Percentiles rank a stretch among this genome's conserved stretches.
Conservation (phyloP, 257 asterid species). For the Eustoma russellianum region DNA sequence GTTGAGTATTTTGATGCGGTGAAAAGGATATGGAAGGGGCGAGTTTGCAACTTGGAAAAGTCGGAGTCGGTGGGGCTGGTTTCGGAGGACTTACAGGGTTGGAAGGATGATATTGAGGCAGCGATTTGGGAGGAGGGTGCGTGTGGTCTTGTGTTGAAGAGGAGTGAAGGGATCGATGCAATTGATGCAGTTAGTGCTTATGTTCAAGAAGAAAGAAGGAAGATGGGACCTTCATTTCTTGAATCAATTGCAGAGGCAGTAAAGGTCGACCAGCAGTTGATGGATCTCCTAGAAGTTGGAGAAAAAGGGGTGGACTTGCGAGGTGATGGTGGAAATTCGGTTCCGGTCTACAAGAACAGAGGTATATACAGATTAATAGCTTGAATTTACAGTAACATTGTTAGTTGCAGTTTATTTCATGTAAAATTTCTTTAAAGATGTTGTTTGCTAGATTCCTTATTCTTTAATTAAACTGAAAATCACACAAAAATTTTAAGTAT, state of each 20-base stretch:
- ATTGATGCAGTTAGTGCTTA: constrained; percentile 35
- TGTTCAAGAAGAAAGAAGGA: constrained; percentile 47
- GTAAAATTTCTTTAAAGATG: too few relatives aligned
- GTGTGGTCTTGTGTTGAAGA: constrained; percentile 24
- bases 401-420: too few relatives aligned
- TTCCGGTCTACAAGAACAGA: background rate
- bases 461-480: too few relatives aligned
- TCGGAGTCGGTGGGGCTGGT: constrained; percentile 38
- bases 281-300: constrained; percentile 15
- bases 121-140: constrained; percentile 51
- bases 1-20: constrained; percentile 34
- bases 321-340: constrained; percentile 11
- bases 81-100: constrained; percentile 44
- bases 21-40: constrained; percentile 56
- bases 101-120: constrained; percentile 67
- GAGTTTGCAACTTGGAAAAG: constrained; percentile 36
- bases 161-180: constrained; percentile 34
- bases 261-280: constrained; percentile 26
- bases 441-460: too few relatives aligned
- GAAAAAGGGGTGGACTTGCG: constrained; percentile 13
- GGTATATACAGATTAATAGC: constrained; percentile 30
- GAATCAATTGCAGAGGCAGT: constrained; percentile 41
- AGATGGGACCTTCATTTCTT: constrained; percentile 51
- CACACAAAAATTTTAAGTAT: too few relatives aligned
- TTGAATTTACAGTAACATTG: too few relatives aligned